Conservation (phyloP, 345 rosid species). For the Salix caprea region DNA sequence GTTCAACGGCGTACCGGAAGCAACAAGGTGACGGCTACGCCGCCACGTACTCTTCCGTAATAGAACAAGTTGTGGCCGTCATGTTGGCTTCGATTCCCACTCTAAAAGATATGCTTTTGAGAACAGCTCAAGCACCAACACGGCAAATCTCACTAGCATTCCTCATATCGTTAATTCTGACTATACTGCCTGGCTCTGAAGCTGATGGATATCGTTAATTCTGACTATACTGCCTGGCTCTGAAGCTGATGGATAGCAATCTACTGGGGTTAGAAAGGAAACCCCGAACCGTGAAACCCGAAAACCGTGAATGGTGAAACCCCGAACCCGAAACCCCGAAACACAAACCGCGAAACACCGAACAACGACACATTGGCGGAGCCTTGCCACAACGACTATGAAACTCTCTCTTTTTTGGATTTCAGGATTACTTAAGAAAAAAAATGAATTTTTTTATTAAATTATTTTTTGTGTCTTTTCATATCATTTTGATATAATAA, state of each 20-base stretch:
- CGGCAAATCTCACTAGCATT: background rate
- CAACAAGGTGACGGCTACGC: background rate
- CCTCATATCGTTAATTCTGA: background rate
- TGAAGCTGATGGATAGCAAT: background rate
- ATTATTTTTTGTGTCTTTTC: no score
- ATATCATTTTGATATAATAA: no score
- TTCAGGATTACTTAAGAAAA: no score
- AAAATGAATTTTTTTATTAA: no score
- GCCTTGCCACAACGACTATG: background rate
- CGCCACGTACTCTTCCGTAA: background rate
- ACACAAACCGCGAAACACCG: no score
- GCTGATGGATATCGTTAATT: slow-evolving; percentile 1
- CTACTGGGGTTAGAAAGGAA: slow-evolving; percentile 8
- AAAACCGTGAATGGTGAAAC: no score
- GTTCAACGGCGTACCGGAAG: background rate
- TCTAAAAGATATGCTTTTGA: background rate
- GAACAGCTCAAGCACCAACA: background rate
- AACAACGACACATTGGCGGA: background rate
- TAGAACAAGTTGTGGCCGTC: background rate
- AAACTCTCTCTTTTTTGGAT: no score
- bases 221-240: background rate
- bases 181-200: background rate
- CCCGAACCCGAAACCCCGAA: no score
- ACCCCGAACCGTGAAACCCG: no score
- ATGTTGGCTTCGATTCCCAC: background rate